A percentile compares a stretch with the other conserved stretches of the same genome.
These are phyloP conservation scores for Cicer judaicum DNA, from an alignment of 306 rosid species.

Conservation along the genomic window DNA sequence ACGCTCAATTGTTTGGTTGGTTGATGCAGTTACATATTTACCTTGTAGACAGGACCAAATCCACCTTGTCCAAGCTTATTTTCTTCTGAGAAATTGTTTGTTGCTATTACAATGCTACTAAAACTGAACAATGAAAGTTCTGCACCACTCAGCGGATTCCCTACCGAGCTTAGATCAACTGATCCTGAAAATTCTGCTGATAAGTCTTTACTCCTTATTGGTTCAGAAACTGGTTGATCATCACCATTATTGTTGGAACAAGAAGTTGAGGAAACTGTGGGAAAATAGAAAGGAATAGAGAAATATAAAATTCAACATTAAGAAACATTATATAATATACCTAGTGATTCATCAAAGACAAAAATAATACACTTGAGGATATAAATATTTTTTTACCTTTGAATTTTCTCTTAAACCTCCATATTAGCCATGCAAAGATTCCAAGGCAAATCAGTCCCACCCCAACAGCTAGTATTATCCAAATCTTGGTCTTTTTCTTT, in stretches of 20 bases:
- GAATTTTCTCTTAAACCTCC: conserved; percentile 61
- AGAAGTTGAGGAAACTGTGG: conserved; percentile 50
- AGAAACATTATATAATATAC: conserved; percentile 14
- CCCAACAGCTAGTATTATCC: conserved; percentile 47
- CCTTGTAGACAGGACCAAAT: conserved; percentile 87
- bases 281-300: conserved; percentile 39
- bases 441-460: conserved; percentile 57
- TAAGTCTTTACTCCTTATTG: conserved; percentile 54
- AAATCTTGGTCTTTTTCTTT: conserved; percentile 47
- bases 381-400: conserved; percentile 54
- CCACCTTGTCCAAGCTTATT: conserved; percentile 94
- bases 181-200: conserved; percentile 72
- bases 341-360: background rate
- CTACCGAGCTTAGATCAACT: conserved; percentile 53
- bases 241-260: conserved; percentile 53
- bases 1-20: too few species aligned
- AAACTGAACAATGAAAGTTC: conserved; percentile 73
- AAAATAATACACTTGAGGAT: background rate
- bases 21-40: conserved; percentile 23
- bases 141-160: conserved; percentile 53
- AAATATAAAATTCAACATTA: conserved; percentile 18
- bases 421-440: conserved; percentile 49
- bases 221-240: conserved; percentile 36
- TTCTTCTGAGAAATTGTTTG: conserved; percentile 70
- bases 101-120: conserved; percentile 61